Evolutionary conservation across 371 early-diverging fungal genomes (phyloP).

Genomic region (Rhizopus microsporus): DNA sequence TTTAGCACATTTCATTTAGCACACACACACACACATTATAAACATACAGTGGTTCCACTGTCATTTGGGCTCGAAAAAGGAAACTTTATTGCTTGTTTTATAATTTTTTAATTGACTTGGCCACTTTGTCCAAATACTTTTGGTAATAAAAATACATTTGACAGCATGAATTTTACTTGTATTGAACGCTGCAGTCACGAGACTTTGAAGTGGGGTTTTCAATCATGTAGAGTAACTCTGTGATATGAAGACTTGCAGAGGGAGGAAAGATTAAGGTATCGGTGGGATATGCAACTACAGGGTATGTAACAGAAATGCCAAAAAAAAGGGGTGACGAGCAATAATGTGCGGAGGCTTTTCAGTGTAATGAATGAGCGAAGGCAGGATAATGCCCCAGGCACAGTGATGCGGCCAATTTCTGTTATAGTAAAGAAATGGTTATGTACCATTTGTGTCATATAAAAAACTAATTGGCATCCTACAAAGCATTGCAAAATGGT

Average conservation of each 20-base stretch:
- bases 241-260: conserved; percentile 30
- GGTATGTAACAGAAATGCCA: conserved; percentile 11
- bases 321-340: conserved; percentile 9
- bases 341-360: conserved; percentile 16
- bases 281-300: conserved; percentile 13
- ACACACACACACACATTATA: no score
- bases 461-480: conserved; percentile 23
- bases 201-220: conserved; percentile 26
- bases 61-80: no score
- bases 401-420: conserved; percentile 33
- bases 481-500: conserved; percentile 24
- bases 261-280: conserved; percentile 6
- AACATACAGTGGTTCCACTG: no score
- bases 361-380: conserved; percentile 28
- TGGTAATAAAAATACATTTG: conserved; percentile 24
- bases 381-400: conserved; percentile 25
- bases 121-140: conserved; percentile 19
- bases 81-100: no score
- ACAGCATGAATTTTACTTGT: conserved; percentile 28
- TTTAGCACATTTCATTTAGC: neutral
- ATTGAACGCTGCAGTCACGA: conserved; percentile 26
- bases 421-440: conserved; percentile 30
- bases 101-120: conserved; percentile 8
- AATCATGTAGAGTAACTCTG: conserved; percentile 31
- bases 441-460: conserved; percentile 38